Conservation (phyloP, 495 filamentous ascomycete genomes). For the Symbiotaphrina buchneri region DNA sequence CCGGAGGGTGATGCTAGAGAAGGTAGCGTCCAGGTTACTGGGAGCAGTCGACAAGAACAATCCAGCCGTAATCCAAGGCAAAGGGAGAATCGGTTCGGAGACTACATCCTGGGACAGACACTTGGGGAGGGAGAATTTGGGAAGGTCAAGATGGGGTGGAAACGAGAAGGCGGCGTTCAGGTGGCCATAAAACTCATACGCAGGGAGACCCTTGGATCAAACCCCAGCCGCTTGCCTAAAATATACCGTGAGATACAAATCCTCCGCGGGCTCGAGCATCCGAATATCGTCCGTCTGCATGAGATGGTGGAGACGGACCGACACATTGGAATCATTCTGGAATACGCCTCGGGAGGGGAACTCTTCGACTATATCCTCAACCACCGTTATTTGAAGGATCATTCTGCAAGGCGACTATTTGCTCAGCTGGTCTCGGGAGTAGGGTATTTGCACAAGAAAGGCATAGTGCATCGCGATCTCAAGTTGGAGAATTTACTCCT, state of each 20-base stretch:
- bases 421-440: slow-evolving; percentile 93
- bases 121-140: slow-evolving; percentile 97
- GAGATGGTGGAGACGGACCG: slow-evolving; percentile 97
- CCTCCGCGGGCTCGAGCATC: slow-evolving; percentile 63
- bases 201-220: slow-evolving; percentile 64
- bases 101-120: slow-evolving; percentile 90
- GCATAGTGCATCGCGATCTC: slow-evolving; percentile 92
- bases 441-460: slow-evolving; percentile 96
- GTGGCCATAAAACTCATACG: slow-evolving; percentile 98
- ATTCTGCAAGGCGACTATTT: slow-evolving; percentile 73
- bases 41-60: slow-evolving; percentile 36
- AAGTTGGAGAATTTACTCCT: slow-evolving; percentile 94
- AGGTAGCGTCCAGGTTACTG: slow-evolving; percentile 30
- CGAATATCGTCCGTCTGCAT: slow-evolving; percentile 90
- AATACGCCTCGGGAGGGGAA: slow-evolving; percentile 94
- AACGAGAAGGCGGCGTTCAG: slow-evolving; percentile 72
- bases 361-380: slow-evolving; percentile 97
- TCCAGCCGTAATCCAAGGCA: slow-evolving; percentile 21
- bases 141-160: slow-evolving; percentile 99
- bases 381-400: slow-evolving; percentile 88
- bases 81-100: slow-evolving; percentile 80
- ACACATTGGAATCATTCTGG: slow-evolving; percentile 93
- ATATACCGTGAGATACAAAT: slow-evolving; percentile 95
- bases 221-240: slow-evolving; percentile 75
- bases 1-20: slow-evolving; percentile 30